A percentile compares a stretch with the other conserved stretches of the same genome.
Conservation (phyloP, 1,139 yeast genomes). For the Meyerozyma guilliermondii region DNA sequence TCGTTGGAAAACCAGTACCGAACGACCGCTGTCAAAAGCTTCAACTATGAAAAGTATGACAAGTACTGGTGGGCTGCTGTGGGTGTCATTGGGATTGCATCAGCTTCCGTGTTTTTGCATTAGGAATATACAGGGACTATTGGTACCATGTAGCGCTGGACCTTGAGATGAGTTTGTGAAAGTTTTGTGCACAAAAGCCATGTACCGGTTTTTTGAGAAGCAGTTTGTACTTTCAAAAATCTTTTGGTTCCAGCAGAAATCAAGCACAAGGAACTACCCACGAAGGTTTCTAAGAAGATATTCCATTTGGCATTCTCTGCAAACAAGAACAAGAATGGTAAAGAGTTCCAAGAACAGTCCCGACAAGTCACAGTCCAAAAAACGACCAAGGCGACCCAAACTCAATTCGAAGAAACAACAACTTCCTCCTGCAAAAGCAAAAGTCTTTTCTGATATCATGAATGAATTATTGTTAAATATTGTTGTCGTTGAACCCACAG, state of each 20-base stretch:
- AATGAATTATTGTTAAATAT: background rate
- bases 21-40: constrained; percentile 63
- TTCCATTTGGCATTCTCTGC: too few species aligned
- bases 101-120: constrained; percentile 9
- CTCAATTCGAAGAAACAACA: background rate
- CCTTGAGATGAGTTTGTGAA: too few species aligned
- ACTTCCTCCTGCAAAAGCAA: background rate
- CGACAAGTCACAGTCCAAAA: background rate
- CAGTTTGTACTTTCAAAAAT: too few species aligned
- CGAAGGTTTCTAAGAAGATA: too few species aligned
- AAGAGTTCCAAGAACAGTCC: too few species aligned
- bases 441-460: background rate
- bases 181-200: background rate
- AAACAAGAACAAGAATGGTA: too few species aligned
- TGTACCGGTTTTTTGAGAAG: too few species aligned
- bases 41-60: constrained; percentile 38
- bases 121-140: constrained; percentile 1
- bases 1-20: constrained; percentile 74
- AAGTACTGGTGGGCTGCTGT: constrained; percentile 43
- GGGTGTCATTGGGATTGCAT: constrained; percentile 18
- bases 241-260: too few species aligned
- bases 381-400: background rate
- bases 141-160: background rate
- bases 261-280: too few species aligned
- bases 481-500: background rate